Evolutionary conservation across 805 yeast genomes (phyloP), one percentile per base, ranked within the genome.

Genomic region (Ogataea methanolica): DNA sequence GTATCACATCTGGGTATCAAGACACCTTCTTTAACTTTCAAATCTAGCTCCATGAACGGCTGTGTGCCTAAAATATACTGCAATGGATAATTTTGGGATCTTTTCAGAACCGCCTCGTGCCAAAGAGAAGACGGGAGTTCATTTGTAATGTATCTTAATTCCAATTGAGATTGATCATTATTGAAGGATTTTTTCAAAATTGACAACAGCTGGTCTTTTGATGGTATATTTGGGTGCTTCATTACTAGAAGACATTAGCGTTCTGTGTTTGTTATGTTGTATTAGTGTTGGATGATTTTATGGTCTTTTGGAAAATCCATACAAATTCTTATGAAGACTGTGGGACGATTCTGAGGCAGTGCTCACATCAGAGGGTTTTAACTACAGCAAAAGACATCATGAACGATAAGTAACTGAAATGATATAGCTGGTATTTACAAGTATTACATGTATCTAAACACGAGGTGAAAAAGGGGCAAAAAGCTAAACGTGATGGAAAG

Each of bases 1-100:
- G 99, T 92, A 61, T 92, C 99, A 85, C 92, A 83, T 43, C 99
- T 68, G 0, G 99, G 98, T 26, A 92, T 91, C 50, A 92, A 68
- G 2, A 89, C 97, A 0, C 81, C 81, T 1, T 69, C 70, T 29
- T 65, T 57, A 57, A 96, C 88, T 23, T 57, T 47, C 4, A 92
- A 74, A 12, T 77, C 79, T 42, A 92, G 60, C 2, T 63, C 58
- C 0, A 94, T 96, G 70, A 92, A 92, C 1, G 98, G 98, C 66
- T 91, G 97, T 0, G 80, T 67, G 0, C 94, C 90, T 9, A 92
- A 68, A 11, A 92, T 78, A 63, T 92, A 91, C 63, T 92, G 98
- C 38, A 92, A 65, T 0, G 99, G 98, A 8, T 74, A 78, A 5
- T 73, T 70, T 12, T 62, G 60, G 2, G 79, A 67, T 46, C 98